Percentiles rank a stretch among this genome's conserved stretches.
Evolutionary conservation across 2,329 filamentous ascomycete species (phyloP).

Genomic region (Aspergillus sp.): DNA sequence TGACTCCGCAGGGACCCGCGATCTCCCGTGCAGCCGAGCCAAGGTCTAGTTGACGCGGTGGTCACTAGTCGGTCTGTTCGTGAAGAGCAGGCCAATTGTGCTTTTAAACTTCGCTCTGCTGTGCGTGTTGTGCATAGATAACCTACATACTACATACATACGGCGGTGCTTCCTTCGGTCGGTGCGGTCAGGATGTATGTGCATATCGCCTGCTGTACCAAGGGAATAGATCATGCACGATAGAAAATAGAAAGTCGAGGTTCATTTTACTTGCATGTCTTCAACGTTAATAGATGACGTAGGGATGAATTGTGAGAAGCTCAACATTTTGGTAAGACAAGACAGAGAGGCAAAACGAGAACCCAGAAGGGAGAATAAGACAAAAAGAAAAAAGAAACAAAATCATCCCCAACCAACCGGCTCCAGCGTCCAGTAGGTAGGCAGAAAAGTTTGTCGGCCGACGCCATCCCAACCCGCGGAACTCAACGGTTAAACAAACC

Average conservation of each 20-base stretch:
- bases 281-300: neutral
- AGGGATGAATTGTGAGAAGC: neutral
- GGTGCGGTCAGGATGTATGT: neutral
- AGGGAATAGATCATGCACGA: neutral
- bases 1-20: conserved; percentile 5
- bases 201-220: neutral
- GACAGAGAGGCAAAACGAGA: neutral
- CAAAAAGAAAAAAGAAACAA: neutral
- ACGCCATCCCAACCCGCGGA: no score
- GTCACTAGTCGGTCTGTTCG: conserved; percentile 10
- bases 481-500: neutral
- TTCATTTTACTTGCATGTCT: neutral
- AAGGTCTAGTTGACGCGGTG: conserved; percentile 4
- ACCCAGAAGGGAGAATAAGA: neutral
- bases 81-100: neutral
- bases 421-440: neutral
- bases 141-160: neutral
- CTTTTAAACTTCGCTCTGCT: neutral
- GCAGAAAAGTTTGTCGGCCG: neutral
- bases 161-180: neutral
- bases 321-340: neutral
- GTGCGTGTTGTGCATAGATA: neutral
- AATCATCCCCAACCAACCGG: neutral
- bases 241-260: neutral
- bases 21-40: conserved; percentile 9